Base-by-base conservation (phyloP, 2,329 filamentous ascomycete genomes). In the Claviceps citrina region DNA sequence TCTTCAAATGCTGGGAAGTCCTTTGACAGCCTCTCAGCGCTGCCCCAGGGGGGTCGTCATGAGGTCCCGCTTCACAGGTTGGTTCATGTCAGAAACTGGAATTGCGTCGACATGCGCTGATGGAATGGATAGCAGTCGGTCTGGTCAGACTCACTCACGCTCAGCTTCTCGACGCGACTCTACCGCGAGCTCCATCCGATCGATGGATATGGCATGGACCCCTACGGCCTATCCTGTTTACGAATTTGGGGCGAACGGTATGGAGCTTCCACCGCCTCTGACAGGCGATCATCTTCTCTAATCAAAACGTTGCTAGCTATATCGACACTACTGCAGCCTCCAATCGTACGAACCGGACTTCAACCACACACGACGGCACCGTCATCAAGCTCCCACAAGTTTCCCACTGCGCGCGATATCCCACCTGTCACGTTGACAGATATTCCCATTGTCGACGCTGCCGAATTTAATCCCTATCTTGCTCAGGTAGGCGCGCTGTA, bases 401-500 rank as follows among this genome's bases (percentile, higher is more conserved):
- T 84, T 12, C 89, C 89, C 0, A 93, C 85, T 1, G 71, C 83
- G 15, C 76, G 76, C 58, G 89, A 98, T 55, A 98, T 98, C 28
- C 89, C 89, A 1, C 89, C 89, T 0, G 91, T 98, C 0, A 79
- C 85, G 1, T 67, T 98, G 44, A 87, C 86, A 7, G 94, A 93
- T 51, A 84, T 96, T 34, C 73, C 79, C 9, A 82, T 82, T 51
- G 70, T 96, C 49, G 84, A 94, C 30, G 61, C 76, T 0, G 73
- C 80, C 46, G 80, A 82, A 42, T 98, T 98, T 57, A 78, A 78
- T 40, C 69, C 83, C 7, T 98, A 98, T 54, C 65, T 96, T 6
- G 70, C 77, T 3, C 84, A 94, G 57, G 81, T 96, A 27, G 86
- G 85, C 15, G 77, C 80, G 2, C 62, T 96, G 3, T 94, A 94